A percentile compares a stretch with the other conserved stretches of the same genome.
Conservation (phyloP, 1,139 yeast genomes). For the Yamadazyma friedrichii region DNA sequence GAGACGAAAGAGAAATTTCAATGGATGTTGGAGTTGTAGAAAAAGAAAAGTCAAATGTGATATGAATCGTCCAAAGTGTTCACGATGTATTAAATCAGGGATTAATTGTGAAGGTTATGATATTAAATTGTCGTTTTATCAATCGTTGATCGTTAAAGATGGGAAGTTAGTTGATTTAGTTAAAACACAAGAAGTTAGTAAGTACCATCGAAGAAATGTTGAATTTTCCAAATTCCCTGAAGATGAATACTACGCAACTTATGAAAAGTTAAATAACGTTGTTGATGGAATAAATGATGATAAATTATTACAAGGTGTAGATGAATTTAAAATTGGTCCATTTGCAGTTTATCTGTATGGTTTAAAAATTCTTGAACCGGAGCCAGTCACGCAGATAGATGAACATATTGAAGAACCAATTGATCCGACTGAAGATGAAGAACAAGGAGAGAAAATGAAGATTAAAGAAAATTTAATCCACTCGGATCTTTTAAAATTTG, state of each 20-base stretch:
- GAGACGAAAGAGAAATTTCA: slow-evolving; percentile 33
- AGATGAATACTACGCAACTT: slow-evolving; percentile 32
- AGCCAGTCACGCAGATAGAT: not conserved
- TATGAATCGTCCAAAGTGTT: slow-evolving; percentile 39
- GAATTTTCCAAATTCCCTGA: slow-evolving; percentile 35
- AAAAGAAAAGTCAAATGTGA: slow-evolving; percentile 52
- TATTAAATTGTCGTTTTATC: slow-evolving; percentile 42
- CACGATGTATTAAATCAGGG: slow-evolving; percentile 42
- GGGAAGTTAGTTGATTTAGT: slow-evolving; percentile 21
- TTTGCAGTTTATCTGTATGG: slow-evolving; percentile 17
- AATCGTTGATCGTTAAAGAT: slow-evolving; percentile 27
- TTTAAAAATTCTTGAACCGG: too few relatives aligned
- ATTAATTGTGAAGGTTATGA: slow-evolving; percentile 42
- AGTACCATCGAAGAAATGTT: slow-evolving; percentile 37
- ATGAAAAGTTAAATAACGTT: slow-evolving; percentile 24
- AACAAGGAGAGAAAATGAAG: not conserved
- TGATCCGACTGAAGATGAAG: not conserved
- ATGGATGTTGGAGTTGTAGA: slow-evolving; percentile 57
- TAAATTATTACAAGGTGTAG: slow-evolving; percentile 10
- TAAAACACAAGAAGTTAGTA: slow-evolving; percentile 21
- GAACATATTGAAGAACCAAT: not conserved
- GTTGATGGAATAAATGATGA: slow-evolving; percentile 34
- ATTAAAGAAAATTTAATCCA: slow-evolving; percentile 27
- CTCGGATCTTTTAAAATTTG: slow-evolving; percentile 32
- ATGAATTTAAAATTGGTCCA: slow-evolving; percentile 28